Conservation (phyloP, 176 grass and related monocot genomes). For the Lolium multiflorum region DNA sequence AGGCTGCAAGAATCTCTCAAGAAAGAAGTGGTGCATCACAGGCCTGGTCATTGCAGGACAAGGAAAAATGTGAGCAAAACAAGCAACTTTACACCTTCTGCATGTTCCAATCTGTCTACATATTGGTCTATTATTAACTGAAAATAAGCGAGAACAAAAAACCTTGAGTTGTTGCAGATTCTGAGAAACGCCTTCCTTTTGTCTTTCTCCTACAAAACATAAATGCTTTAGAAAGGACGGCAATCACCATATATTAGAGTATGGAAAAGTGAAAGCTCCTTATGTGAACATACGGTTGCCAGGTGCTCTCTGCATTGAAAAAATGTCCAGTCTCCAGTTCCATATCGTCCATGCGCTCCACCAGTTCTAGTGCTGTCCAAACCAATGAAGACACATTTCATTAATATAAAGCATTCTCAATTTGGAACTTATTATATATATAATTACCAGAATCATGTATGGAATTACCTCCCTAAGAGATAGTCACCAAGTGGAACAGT, state of each 20-base stretch:
- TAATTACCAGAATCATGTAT: slow-evolving; percentile 32
- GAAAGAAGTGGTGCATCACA: slow-evolving; percentile 96
- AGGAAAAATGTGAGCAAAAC: slow-evolving; percentile 17
- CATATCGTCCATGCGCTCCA: slow-evolving; percentile 90
- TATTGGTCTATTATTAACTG: slow-evolving; percentile 26
- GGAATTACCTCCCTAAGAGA: slow-evolving; percentile 81
- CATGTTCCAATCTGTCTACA: slow-evolving; percentile 5
- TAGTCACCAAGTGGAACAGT: slow-evolving; percentile 90
- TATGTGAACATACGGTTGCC: slow-evolving; percentile 61
- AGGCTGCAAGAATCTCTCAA: slow-evolving; percentile 89
- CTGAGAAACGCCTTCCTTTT: slow-evolving; percentile 85
- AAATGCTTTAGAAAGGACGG: slow-evolving; percentile 20
- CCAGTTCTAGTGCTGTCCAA: slow-evolving; percentile 72
- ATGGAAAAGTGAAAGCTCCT: slow-evolving; percentile 32
- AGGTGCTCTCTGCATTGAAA: slow-evolving; percentile 87
- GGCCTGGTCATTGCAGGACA: slow-evolving; percentile 64
- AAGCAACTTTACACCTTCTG: not conserved
- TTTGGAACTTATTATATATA: not conserved
- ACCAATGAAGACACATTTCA: slow-evolving; percentile 33
- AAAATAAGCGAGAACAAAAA: slow-evolving; percentile 41
- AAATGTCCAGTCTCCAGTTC: slow-evolving; percentile 90
- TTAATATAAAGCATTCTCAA: slow-evolving; percentile 30
- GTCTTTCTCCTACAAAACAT: slow-evolving; percentile 84
- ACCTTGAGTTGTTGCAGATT: slow-evolving; percentile 92
- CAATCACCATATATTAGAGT: slow-evolving; percentile 18